Percentiles rank a stretch among this genome's conserved stretches.
Evolutionary conservation across 2,329 filamentous ascomycete genomes (phyloP).

Genomic region (Aspergillus fumigatus): DNA sequence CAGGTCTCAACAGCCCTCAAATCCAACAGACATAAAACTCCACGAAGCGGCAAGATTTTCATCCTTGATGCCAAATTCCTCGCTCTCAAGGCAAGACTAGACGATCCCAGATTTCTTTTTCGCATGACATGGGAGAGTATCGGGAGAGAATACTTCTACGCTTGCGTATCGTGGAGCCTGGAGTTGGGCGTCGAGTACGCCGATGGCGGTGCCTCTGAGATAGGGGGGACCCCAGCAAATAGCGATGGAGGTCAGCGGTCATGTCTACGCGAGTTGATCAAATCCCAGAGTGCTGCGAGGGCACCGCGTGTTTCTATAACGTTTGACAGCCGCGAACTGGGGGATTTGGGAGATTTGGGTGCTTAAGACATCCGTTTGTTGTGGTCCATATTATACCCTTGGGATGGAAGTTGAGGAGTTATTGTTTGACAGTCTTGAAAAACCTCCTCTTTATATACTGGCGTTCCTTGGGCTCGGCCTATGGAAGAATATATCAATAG

Average conservation of each 20-base stretch:
- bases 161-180: conserved; percentile 28
- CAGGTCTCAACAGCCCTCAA: conserved; percentile 10
- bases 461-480: background rate
- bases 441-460: background rate
- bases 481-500: background rate
- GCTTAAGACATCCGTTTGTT: background rate
- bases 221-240: conserved; percentile 3
- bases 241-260: background rate
- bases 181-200: background rate
- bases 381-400: background rate
- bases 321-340: conserved; percentile 25
- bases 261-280: background rate
- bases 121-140: conserved; percentile 25
- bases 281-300: background rate
- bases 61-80: conserved; percentile 28
- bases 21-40: background rate
- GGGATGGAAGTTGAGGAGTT: background rate
- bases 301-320: conserved; percentile 14
- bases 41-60: conserved; percentile 26
- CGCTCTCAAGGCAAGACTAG: conserved; percentile 7
- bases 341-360: conserved; percentile 13
- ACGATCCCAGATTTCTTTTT: conserved; percentile 20
- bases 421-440: background rate
- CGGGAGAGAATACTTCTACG: conserved; percentile 28
- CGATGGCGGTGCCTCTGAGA: background rate